Percentiles rank a stretch among this genome's conserved stretches.
Evolutionary conservation across 1,284 basidiomycete species (phyloP).

Genomic region (Irpex rosettiformis): DNA sequence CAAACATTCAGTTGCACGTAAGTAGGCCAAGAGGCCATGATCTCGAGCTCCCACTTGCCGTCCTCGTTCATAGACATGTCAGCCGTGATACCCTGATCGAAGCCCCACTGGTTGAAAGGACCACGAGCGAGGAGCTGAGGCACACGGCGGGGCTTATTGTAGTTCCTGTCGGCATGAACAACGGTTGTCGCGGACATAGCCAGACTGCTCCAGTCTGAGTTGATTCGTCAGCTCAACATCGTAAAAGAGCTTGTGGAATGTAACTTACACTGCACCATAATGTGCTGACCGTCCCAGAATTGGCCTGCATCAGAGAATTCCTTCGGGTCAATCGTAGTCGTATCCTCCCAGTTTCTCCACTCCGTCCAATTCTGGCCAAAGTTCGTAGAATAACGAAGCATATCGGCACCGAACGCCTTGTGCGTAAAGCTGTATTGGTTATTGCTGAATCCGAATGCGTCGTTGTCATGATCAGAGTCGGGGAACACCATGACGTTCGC

Average conservation of each 20-base stretch:
- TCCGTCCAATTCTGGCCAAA: slow-evolving; percentile 83
- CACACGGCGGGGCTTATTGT: slow-evolving; percentile 63
- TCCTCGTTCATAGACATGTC: slow-evolving; percentile 61
- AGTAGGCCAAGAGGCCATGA: slow-evolving; percentile 84
- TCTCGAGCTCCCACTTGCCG: slow-evolving; percentile 73
- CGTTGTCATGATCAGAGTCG: slow-evolving; percentile 69
- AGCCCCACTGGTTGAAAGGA: slow-evolving; percentile 88
- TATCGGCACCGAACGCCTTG: slow-evolving; percentile 82
- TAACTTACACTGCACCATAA: slow-evolving; percentile 80
- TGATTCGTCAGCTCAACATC: neutral
- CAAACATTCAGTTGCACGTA: slow-evolving; percentile 66
- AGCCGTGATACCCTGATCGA: slow-evolving; percentile 74
- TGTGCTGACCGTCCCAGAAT: slow-evolving; percentile 83
- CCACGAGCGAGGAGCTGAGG: slow-evolving; percentile 86
- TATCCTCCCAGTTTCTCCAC: slow-evolving; percentile 76
- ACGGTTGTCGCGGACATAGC: slow-evolving; percentile 62
- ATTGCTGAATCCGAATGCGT: slow-evolving; percentile 56
- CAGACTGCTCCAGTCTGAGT: slow-evolving; percentile 70
- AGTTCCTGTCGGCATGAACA: slow-evolving; percentile 75
- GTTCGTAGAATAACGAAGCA: slow-evolving; percentile 81
- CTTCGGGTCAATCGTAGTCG: slow-evolving; percentile 58
- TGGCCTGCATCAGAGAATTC: slow-evolving; percentile 51
- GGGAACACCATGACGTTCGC: slow-evolving; percentile 84
- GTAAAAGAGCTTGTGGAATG: slow-evolving; percentile 3
- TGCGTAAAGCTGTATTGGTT: slow-evolving; percentile 76